Conservation (phyloP, 2,329 filamentous ascomycete genomes). For the Penicillium hordei region DNA sequence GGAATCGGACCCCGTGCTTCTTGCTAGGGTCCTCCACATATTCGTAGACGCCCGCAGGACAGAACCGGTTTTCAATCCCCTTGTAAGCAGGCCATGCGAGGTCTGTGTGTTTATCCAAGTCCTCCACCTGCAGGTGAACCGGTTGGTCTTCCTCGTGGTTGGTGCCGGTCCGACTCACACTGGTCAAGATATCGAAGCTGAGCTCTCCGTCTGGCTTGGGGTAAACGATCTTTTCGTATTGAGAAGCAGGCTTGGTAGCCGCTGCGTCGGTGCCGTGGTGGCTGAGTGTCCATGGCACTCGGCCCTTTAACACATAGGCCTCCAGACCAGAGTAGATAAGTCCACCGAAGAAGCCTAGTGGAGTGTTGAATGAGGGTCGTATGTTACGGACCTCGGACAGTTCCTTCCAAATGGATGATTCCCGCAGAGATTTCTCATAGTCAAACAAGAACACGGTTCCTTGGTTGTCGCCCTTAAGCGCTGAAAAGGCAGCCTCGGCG, state of each 20-base stretch:
- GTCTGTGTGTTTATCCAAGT: slow-evolving; percentile 88
- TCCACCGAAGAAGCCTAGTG: slow-evolving; percentile 84
- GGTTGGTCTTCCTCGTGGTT: slow-evolving; percentile 99
- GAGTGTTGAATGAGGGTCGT: slow-evolving; percentile 87
- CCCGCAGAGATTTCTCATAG: slow-evolving; percentile 85
- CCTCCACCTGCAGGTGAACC: slow-evolving; percentile 88
- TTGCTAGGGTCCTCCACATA: slow-evolving; percentile 92
- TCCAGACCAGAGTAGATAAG: slow-evolving; percentile 91
- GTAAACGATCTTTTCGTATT: slow-evolving; percentile 88
- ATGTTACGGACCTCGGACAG: slow-evolving; percentile 95
- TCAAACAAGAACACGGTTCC: slow-evolving; percentile 87
- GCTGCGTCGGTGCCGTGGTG: slow-evolving; percentile 76
- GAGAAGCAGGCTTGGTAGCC: slow-evolving; percentile 75
- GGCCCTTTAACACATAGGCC: slow-evolving; percentile 81
- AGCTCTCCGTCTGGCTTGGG: slow-evolving; percentile 95
- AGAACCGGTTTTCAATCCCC: slow-evolving; percentile 94
- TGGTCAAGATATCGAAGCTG: slow-evolving; percentile 93
- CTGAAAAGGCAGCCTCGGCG: slow-evolving; percentile 82
- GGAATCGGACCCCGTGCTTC: slow-evolving; percentile 85
- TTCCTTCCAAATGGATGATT: slow-evolving; percentile 89
- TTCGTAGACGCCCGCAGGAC: slow-evolving; percentile 95
- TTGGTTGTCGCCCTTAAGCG: slow-evolving; percentile 59
- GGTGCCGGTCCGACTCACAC: slow-evolving; percentile 90
- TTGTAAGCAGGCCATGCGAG: slow-evolving; percentile 83
- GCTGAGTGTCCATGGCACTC: slow-evolving; percentile 86